Base-by-base conservation (phyloP, 1,284 basidiomycete species). In the Sanghuangporus baumii region DNA sequence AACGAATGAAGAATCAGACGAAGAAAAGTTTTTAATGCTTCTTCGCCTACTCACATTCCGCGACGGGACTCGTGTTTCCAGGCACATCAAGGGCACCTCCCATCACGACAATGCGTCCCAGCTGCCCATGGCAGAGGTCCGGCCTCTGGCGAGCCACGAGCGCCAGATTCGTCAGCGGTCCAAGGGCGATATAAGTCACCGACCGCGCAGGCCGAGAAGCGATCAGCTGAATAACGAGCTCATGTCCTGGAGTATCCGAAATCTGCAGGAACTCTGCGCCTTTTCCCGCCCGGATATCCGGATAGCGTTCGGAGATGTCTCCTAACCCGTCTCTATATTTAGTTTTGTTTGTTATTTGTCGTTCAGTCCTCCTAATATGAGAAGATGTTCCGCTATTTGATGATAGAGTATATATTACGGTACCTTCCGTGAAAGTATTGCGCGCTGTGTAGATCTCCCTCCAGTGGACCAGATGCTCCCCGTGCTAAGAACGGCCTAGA, bases 61-160 rank as follows among this genome's bases (percentile, higher is more conserved):
- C 89, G 0, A 85, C 81, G 3, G 93, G 85, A 14, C 81, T 87
- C 0, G 89, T 93, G 71, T 98, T 98, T 2, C 96, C 96, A 0
- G 95, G 94, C 18, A 93, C 91, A 67, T 98, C 94, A 36, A 98
- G 75, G 1, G 93, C 88, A n/a, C 95, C 96, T n/a, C 96, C 96
- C 95, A 98, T 98, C 72, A 88, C 88, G 18, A 96, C 78, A 31
- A 98, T 80, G 12, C 86, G 81, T 16, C 88, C 89, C 43, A 91
- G 81, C 38, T 83, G 84, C 1, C 88, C 78, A 11, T 79, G 78
- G 16, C 88, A 73, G 1, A 83, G 77, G 37, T 77, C 73, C 1
- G 83, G 80, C 68, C 92, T 82, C 56, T 80, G 72, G 9, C 80
- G 81, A 72, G 90, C 78, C 55, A 91, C 80, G 46, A 79, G 77